A percentile compares a stretch with the other conserved stretches of the same genome.
Conservation (phyloP, 257 asterid genomes). For the Rhazya stricta region DNA sequence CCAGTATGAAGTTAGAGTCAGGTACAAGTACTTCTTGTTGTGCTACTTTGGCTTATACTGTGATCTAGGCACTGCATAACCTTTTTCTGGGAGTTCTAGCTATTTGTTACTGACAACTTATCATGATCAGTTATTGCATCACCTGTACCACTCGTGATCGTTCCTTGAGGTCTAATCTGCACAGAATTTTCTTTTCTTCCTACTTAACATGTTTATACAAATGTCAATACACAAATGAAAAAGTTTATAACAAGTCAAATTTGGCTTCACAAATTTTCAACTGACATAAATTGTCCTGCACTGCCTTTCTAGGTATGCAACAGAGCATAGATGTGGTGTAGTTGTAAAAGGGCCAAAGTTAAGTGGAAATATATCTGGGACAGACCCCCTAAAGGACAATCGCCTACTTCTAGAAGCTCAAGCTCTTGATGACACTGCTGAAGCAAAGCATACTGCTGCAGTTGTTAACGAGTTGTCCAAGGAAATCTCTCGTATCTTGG, state of each 20-base stretch:
- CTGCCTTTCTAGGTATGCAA: slow-evolving; percentile 64
- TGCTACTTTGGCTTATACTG: background rate
- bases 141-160: background rate
- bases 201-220: background rate
- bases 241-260: background rate
- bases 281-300: slow-evolving; percentile 1
- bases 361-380: slow-evolving; percentile 96
- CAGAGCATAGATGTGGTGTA: slow-evolving; percentile 99
- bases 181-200: background rate
- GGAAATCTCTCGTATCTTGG: slow-evolving; percentile 76
- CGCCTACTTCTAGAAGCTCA: slow-evolving; percentile 73
- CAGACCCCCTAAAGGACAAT: slow-evolving; percentile 93
- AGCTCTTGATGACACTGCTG: slow-evolving; percentile 83
- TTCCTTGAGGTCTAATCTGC: background rate
- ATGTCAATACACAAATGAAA: too few species aligned
- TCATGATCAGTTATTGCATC: background rate
- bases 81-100: background rate
- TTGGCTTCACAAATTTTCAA: background rate
- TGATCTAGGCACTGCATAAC: background rate
- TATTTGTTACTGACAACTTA: background rate
- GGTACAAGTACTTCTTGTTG: slow-evolving; percentile 38
- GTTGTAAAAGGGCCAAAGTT: slow-evolving; percentile 96
- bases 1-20: slow-evolving; percentile 90
- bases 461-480: slow-evolving; percentile 83
- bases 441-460: slow-evolving; percentile 75